Percentiles rank a stretch among this genome's conserved stretches.
phyloP scores from a whole-genome alignment of 2,329 filamentous ascomycete genomes.

The Thermothelomyces thermophilus region DNA sequence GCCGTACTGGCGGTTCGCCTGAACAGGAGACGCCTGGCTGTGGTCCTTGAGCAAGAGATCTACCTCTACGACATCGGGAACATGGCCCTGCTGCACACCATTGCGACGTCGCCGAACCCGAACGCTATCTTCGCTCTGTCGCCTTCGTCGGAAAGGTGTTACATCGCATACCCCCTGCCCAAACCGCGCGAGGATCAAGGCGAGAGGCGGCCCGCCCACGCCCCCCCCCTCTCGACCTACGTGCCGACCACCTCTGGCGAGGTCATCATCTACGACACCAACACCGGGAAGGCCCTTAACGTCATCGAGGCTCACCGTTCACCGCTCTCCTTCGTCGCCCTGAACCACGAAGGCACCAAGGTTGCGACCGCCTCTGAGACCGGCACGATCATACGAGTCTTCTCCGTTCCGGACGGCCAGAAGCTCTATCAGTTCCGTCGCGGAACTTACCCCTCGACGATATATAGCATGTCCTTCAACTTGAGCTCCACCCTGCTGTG shows the following conservation, averaged over 20 bases:
- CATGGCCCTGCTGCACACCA: constrained; percentile 90
- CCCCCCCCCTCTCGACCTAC: constrained; percentile 72
- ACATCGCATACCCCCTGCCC: constrained; percentile 86
- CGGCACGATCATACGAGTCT: constrained; percentile 93
- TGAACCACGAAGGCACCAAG: constrained; percentile 88
- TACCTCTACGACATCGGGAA: constrained; percentile 99
- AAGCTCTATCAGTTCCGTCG: constrained; percentile 95
- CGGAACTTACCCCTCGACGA: constrained; percentile 89
- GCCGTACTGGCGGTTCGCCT: constrained; percentile 88
- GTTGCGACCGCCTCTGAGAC: constrained; percentile 95
- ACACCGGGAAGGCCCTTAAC: constrained; percentile 86
- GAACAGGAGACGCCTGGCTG: constrained; percentile 88
- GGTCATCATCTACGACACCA: constrained; percentile 85
- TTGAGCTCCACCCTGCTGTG: constrained; percentile 86
- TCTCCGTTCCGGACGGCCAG: constrained; percentile 81
- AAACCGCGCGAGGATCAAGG: constrained; percentile 57
- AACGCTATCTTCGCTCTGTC: constrained; percentile 87
- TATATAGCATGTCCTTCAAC: constrained; percentile 99
- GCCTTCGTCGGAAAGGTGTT: constrained; percentile 92
- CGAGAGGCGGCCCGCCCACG: constrained; percentile 65
- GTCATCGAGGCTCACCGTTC: constrained; percentile 93
- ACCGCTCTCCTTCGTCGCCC: constrained; percentile 78
- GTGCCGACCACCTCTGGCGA: constrained; percentile 82
- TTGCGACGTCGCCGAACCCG: constrained; percentile 89
- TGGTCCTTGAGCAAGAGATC: constrained; percentile 91